These are phyloP conservation scores for Sporothrix sp. DNA, from an alignment of 2,329 filamentous ascomycete species.

Conservation along the genomic window DNA sequence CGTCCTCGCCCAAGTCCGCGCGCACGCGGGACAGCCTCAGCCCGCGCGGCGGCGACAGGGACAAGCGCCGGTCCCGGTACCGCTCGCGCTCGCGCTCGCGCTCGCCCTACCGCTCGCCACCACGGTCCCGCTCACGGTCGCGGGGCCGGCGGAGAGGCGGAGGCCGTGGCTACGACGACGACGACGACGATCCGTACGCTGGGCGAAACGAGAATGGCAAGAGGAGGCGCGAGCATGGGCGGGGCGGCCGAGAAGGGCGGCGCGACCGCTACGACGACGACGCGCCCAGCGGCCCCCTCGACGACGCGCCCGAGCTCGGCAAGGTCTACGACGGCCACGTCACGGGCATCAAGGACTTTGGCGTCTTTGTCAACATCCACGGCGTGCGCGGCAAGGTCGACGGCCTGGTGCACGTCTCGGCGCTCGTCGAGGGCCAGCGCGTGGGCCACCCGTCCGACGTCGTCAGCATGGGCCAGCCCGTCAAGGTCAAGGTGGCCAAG, in stretches of 20 bases:
- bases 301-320: constrained; percentile 69
- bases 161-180: constrained; percentile 15
- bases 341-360: constrained; percentile 90
- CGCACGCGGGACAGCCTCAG: constrained; percentile 16
- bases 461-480: constrained; percentile 65
- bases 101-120: constrained; percentile 25
- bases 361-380: constrained; percentile 85
- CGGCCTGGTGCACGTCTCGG: constrained; percentile 87
- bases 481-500: constrained; percentile 88
- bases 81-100: constrained; percentile 36
- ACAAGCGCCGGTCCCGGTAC: constrained; percentile 33
- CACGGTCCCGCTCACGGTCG: constrained; percentile 33
- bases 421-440: constrained; percentile 71
- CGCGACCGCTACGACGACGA: constrained; percentile 34
- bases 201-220: constrained; percentile 29
- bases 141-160: constrained; percentile 33
- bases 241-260: constrained; percentile 24
- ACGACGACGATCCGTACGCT: constrained; percentile 12
- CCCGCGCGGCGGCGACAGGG: constrained; percentile 13
- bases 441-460: constrained; percentile 90
- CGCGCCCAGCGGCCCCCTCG: constrained; percentile 62
- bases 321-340: constrained; percentile 89
- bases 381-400: constrained; percentile 83
- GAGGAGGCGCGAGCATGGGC: constrained; percentile 29
- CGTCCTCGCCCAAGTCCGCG: too few relatives aligned